A percentile compares a stretch with the other conserved stretches of the same genome.
phyloP scores from a whole-genome alignment of 768 basidiomycete genomes.

The Lactarius evosmus region DNA sequence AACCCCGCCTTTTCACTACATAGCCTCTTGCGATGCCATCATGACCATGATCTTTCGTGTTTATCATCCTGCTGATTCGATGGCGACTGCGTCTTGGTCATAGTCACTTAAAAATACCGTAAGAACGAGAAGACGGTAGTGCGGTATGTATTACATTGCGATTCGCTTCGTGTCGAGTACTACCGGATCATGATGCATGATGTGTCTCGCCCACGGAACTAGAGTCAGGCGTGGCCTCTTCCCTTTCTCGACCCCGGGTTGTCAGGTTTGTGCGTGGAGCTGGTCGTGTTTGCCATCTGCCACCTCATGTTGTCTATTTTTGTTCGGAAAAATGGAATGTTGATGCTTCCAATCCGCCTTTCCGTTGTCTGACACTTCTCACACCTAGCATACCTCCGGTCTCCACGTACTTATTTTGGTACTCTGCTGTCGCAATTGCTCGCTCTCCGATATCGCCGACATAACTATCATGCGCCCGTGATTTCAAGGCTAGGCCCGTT shows the following conservation, averaged over 20 bases:
- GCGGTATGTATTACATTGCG: not conserved
- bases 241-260: too few relatives aligned
- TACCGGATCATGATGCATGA: not conserved
- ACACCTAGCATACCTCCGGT: not conserved
- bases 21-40: not conserved
- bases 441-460: not conserved
- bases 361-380: not conserved
- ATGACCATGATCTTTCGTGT: not conserved
- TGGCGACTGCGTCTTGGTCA: not conserved
- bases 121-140: not conserved
- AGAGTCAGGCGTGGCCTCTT: not conserved
- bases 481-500: not conserved
- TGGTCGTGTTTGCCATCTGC: not conserved
- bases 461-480: not conserved
- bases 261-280: too few relatives aligned
- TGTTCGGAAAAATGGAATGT: not conserved
- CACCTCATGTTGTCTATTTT: not conserved
- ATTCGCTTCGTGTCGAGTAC: not conserved
- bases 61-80: not conserved
- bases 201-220: not conserved
- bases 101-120: not conserved
- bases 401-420: not conserved
- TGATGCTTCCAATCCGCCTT: not conserved
- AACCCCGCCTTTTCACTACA: not conserved
- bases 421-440: not conserved